phyloP scores from a whole-genome alignment of 192 early-diverging fungal species.

The Obelidium mucronatum region DNA sequence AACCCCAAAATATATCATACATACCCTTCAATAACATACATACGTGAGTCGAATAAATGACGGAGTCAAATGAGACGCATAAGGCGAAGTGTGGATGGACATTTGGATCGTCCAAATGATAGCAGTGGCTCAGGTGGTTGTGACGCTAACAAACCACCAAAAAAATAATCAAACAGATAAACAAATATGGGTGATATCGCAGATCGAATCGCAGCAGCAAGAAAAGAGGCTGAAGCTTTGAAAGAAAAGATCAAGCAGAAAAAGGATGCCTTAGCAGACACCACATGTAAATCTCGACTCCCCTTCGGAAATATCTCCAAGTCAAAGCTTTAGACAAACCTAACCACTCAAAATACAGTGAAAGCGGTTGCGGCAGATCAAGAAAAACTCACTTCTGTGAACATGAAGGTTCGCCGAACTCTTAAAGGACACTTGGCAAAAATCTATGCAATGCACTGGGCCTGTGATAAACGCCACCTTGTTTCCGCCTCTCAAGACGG shows the following conservation, averaged over 20 bases:
- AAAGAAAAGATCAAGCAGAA: constrained; percentile 97
- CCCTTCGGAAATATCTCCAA: background rate
- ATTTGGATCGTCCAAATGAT: too few species aligned
- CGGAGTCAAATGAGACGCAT: too few species aligned
- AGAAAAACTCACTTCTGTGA: constrained; percentile 85
- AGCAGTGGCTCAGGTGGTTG: too few species aligned
- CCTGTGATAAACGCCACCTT: constrained; percentile 94
- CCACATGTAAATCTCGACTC: constrained; percentile 61
- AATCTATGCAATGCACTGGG: constrained; percentile 99
- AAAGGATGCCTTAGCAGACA: constrained; percentile 93
- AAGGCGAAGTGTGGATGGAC: too few species aligned
- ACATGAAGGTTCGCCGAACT: constrained; percentile 95
- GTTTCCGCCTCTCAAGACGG: constrained; percentile 99
- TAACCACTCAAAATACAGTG: constrained; percentile 61
- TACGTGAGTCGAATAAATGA: too few species aligned
- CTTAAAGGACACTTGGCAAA: constrained; percentile 99
- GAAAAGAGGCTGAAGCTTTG: constrained; percentile 93
- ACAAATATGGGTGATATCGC: constrained; percentile 82
- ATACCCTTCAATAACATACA: too few species aligned
- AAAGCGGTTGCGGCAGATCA: constrained; percentile 84
- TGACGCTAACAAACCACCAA: too few species aligned
- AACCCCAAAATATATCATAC: too few species aligned
- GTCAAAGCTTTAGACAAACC: background rate
- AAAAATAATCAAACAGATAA: too few species aligned
- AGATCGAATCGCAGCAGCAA: constrained; percentile 87